Evolutionary conservation across 805 yeast genomes (phyloP).

Genomic region (Wickerhamomyces rabaulensis): DNA sequence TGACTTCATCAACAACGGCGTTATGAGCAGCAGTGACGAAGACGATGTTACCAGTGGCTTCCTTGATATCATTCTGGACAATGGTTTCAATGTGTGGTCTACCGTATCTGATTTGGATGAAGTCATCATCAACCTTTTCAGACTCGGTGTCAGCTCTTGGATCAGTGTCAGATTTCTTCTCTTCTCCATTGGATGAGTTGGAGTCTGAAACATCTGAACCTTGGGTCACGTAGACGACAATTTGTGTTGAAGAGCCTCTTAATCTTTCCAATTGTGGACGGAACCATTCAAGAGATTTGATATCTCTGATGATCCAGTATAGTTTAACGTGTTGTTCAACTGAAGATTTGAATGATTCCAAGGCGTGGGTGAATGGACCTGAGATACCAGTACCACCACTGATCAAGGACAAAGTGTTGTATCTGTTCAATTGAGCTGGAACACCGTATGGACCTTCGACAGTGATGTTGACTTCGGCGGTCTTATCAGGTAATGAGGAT

Average conservation of each 20-base stretch:
- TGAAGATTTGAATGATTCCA: constrained; percentile 17
- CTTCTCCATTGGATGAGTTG: constrained; percentile 4
- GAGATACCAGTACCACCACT: constrained; percentile 53
- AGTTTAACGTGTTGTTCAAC: constrained; percentile 36
- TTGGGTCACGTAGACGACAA: constrained; percentile 18
- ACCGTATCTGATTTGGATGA: constrained; percentile 36
- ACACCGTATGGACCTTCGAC: constrained; percentile 68
- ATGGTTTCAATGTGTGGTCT: constrained; percentile 40
- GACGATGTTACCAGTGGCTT: constrained; percentile 34
- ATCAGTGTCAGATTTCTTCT: constrained; percentile 1
- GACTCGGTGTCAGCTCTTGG: neutral
- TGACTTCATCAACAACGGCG: constrained; percentile 45
- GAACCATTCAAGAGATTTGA: constrained; percentile 48
- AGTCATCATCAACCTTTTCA: constrained; percentile 5
- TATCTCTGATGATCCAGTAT: constrained; percentile 61
- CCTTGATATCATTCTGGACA: constrained; percentile 32
- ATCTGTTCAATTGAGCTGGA: constrained; percentile 29
- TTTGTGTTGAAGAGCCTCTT: constrained; percentile 8
- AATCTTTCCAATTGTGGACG: constrained; percentile 36
- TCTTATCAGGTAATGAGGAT: constrained; percentile 22
- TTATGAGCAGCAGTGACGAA: constrained; percentile 55
- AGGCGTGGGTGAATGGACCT: constrained; percentile 40
- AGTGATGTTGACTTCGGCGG: constrained; percentile 28
- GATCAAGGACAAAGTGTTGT: constrained; percentile 35
- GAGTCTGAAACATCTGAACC: constrained; percentile 1